Conservation (phyloP, 805 yeast genomes). For the Yamadazyma laniorum region DNA sequence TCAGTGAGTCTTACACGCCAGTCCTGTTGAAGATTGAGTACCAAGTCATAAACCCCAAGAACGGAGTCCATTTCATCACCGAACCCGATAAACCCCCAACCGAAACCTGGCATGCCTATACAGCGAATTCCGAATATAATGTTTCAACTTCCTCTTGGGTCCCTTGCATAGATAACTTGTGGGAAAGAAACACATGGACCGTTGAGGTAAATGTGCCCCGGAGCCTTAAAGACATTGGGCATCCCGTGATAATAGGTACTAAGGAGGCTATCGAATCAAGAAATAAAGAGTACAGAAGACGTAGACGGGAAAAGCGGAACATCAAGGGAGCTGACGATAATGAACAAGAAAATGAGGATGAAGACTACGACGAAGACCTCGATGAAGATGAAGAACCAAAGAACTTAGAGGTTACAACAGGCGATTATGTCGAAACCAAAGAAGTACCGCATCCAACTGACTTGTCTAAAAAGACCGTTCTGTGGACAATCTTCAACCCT, state of each 20-base stretch:
- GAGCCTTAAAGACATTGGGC: slow-evolving; percentile 69
- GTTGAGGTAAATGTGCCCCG: slow-evolving; percentile 82
- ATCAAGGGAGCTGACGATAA: neutral
- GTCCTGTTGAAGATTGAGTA: slow-evolving; percentile 69
- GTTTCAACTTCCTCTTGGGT: slow-evolving; percentile 94
- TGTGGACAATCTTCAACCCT: slow-evolving; percentile 75
- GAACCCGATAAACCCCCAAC: slow-evolving; percentile 12
- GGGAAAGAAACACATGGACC: slow-evolving; percentile 92
- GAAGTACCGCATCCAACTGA: slow-evolving; percentile 78
- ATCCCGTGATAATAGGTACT: slow-evolving; percentile 42
- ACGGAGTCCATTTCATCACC: slow-evolving; percentile 76
- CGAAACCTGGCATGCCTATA: slow-evolving; percentile 81
- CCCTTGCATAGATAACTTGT: slow-evolving; percentile 87
- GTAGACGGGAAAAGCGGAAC: slow-evolving; percentile 19
- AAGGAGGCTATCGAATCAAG: slow-evolving; percentile 18
- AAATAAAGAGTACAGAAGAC: slow-evolving; percentile 11
- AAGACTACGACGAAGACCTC: slow-evolving; percentile 31
- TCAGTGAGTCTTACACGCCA: slow-evolving; percentile 57
- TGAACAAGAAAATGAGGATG: slow-evolving; percentile 21
- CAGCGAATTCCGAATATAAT: slow-evolving; percentile 74
- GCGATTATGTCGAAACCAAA: slow-evolving; percentile 63
- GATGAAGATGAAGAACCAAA: slow-evolving; percentile 44
- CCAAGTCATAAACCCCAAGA: slow-evolving; percentile 58
- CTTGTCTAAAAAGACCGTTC: slow-evolving; percentile 66
- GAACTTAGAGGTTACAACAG: slow-evolving; percentile 66